Conservation (phyloP, 208 protist genomes). For the Histomonas meleagridis region DNA sequence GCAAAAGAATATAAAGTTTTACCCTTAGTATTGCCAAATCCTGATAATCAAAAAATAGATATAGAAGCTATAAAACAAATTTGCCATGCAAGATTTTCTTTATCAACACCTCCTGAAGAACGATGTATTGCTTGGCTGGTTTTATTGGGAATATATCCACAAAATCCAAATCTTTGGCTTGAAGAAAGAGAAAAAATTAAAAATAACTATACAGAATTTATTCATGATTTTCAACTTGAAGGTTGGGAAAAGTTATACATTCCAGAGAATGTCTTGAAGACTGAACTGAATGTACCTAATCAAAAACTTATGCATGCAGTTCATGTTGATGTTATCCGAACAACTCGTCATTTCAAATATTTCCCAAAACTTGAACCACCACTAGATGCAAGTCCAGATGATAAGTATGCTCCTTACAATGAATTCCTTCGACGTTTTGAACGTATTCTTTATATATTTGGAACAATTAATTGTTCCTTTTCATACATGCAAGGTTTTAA, state of each 20-base stretch:
- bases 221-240: not conserved
- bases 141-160: not conserved
- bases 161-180: not conserved
- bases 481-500: constrained; percentile 26
- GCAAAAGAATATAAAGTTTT: too few species aligned
- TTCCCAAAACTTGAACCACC: not conserved
- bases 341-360: not conserved
- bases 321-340: not conserved
- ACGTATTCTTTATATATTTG: not conserved
- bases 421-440: not conserved
- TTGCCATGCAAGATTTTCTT: not conserved
- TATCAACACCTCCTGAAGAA: not conserved
- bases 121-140: not conserved
- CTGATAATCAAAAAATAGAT: not conserved
- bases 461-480: not conserved
- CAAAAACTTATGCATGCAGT: not conserved
- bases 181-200: not conserved
- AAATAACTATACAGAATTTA: not conserved
- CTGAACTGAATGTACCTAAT: not conserved
- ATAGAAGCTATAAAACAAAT: not conserved
- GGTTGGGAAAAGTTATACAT: not conserved
- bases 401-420: not conserved
- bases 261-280: not conserved
- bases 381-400: not conserved
- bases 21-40: not conserved